Evolutionary conservation across 2,329 filamentous ascomycete species (phyloP), one percentile per base, ranked within the genome.

Genomic region (Diplodia scrobiculata): DNA sequence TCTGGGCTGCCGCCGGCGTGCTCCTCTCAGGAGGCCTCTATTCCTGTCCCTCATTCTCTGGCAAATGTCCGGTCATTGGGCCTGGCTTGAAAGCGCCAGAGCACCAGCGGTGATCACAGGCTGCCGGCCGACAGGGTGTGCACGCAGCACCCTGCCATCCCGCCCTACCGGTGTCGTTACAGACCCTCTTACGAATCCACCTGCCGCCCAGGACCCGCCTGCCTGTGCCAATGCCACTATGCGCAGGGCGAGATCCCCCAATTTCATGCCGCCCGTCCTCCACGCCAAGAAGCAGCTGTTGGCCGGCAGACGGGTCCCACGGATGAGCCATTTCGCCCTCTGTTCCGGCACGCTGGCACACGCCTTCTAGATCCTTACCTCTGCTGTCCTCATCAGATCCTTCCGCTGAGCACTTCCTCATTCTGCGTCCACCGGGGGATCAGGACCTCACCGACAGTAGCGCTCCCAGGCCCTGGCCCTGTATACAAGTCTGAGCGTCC

Each of bases 401-500:
- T 50, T 21, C 41, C 27, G n/a, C 13, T 3, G 41, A 32, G 41
- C 14, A 25, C 21, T 60, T 48, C 9, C 55, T 41, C n/a, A n/a
- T 34, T 60, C 9, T 17, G 41, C 48, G 13, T 4, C n/a, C 25
- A 45, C 41, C 11, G 48, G 45, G 45, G 58, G 25, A 62, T 21
- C 14, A 27, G 27, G 48, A 36, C 55, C n/a, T 60, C 55, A 60
- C 41, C 45, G 58, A 25, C 41, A 50, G 45, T 45, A 48, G 41
- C 58, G 36, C 13, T 47, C 14, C 41, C 45, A 14, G 41, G 38
- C 27, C 58, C 58, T 29, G 41, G 27, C 25, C 52, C 52, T 34
- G 32, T 58, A 50, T 62, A 34, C 45, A n/a, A 47, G 58, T 50
- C 58, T 62, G 58, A 62, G 58, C 58, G 27, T 27, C 27, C 17